These are phyloP conservation scores for Pythium aquatile DNA, from an alignment of 352 stramenopile species.

Conservation along the genomic window DNA sequence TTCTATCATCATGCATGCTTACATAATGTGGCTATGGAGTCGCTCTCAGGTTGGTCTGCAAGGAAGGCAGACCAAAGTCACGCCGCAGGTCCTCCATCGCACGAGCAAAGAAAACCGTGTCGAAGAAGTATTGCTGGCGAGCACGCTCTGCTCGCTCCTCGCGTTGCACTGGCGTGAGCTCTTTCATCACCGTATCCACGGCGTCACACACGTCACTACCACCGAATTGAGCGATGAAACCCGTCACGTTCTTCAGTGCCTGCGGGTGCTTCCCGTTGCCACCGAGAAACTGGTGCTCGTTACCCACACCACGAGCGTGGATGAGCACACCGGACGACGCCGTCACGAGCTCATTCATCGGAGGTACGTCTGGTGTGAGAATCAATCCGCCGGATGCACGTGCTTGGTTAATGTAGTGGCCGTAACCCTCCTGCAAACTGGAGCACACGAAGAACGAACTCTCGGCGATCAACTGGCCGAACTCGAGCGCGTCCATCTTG, in stretches of 20 bases:
- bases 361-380: conserved; percentile 42
- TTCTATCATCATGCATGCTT: background rate
- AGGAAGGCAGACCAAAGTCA: background rate
- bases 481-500: conserved; percentile 33
- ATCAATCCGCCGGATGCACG: conserved; percentile 41
- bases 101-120: conserved; percentile 62
- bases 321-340: conserved; percentile 42
- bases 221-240: conserved; percentile 42
- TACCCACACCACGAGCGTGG: conserved; percentile 28
- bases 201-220: conserved; percentile 40
- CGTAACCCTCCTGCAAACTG: conserved; percentile 54
- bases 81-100: conserved; percentile 45
- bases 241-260: conserved; percentile 33
- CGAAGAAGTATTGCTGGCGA: conserved; percentile 55
- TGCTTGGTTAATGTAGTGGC: conserved; percentile 67
- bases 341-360: conserved; percentile 68
- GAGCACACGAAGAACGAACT: conserved; percentile 54
- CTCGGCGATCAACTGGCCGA: conserved; percentile 51
- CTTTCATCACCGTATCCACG: conserved; percentile 36
- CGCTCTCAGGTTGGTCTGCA: conserved; percentile 17
- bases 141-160: conserved; percentile 32
- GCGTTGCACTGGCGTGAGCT: conserved; percentile 35
- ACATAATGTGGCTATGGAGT: background rate
- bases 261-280: conserved; percentile 34
- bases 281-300: conserved; percentile 49